phyloP scores from a whole-genome alignment of 345 rosid genomes.

The Gossypium arboreum region DNA sequence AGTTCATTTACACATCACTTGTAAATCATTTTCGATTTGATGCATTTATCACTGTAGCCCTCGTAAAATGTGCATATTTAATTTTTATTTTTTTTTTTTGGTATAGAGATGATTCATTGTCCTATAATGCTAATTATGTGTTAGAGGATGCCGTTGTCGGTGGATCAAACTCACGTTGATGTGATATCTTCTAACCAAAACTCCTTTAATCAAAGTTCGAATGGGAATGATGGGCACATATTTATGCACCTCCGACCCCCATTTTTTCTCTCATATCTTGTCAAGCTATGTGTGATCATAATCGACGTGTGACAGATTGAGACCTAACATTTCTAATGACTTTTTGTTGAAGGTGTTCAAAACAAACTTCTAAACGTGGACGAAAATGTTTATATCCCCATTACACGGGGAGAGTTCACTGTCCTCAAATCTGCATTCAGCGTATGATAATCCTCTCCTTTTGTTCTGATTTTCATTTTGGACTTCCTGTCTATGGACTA shows the following conservation, averaged over 20 bases:
- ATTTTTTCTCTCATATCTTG: neutral
- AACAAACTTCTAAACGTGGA: conserved; percentile 73
- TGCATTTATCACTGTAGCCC: neutral
- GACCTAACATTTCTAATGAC: conserved; percentile 13
- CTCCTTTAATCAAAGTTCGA: neutral
- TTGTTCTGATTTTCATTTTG: neutral
- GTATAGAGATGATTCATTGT: neutral
- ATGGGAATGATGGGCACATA: neutral
- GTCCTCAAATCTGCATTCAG: conserved; percentile 71
- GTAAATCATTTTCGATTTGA: neutral
- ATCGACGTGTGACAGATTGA: neutral
- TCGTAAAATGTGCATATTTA: neutral
- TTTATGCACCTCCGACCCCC: neutral
- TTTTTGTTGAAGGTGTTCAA: conserved; percentile 61
- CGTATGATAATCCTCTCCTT: conserved; percentile 38
- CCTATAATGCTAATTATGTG: neutral
- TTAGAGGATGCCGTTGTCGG: neutral
- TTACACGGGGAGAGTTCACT: conserved; percentile 74
- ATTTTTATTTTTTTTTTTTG: neutral
- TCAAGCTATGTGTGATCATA: neutral
- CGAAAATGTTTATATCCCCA: conserved; percentile 75
- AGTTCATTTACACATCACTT: neutral
- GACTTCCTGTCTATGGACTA: too few species aligned
- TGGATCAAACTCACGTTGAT: neutral
- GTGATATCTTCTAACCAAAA: neutral